Conservation (phyloP, 192 early-diverging fungal genomes). For the Rhizophagus clarus region DNA sequence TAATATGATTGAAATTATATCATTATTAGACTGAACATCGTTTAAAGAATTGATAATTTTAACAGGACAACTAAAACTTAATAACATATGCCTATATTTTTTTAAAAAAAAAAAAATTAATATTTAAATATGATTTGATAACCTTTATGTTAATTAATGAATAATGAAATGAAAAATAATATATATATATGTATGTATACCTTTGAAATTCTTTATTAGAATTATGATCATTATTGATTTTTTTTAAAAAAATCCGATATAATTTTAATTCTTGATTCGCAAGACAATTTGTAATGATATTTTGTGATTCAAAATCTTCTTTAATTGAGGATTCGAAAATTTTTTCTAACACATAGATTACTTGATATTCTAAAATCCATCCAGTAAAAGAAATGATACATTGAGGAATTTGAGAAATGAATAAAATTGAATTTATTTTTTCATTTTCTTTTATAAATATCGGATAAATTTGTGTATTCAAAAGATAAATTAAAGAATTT, state of each 20-base stretch:
- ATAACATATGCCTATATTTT: conserved; percentile 2
- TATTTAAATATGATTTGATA: too few relatives aligned
- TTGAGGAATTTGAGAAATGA: background rate
- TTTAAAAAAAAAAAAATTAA: background rate
- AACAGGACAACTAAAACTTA: background rate
- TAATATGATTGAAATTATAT: background rate
- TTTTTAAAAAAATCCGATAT: background rate
- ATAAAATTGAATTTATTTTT: background rate
- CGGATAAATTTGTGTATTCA: background rate
- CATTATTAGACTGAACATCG: background rate
- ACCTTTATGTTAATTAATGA: too few relatives aligned
- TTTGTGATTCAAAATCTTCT: background rate
- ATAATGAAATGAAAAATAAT: too few relatives aligned
- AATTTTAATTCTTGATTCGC: background rate
- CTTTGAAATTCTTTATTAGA: background rate
- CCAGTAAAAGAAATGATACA: conserved; percentile 5
- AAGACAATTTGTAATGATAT: background rate
- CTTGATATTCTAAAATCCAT: conserved; percentile 1
- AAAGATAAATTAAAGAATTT: background rate
- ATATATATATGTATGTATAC: background rate
- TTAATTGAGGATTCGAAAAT: background rate
- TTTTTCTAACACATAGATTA: background rate
- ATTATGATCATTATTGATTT: background rate
- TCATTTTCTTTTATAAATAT: background rate
- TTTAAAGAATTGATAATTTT: background rate